Conservation (phyloP, 768 basidiomycete genomes). For the Dendrothele bispora region DNA sequence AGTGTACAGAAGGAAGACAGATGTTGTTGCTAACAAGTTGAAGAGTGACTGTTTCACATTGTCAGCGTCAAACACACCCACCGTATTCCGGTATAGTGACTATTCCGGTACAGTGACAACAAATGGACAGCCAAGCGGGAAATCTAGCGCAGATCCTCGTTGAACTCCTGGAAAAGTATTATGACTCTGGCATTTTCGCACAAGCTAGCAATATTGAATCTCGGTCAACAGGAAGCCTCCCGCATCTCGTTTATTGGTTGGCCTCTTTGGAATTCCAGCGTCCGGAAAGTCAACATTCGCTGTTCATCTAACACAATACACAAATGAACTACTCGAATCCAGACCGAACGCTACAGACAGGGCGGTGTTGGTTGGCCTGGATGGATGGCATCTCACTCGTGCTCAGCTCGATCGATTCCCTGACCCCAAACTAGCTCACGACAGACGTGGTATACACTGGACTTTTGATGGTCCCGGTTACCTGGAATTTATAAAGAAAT, state of each 20-base stretch:
- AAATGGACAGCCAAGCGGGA: constrained; percentile 41
- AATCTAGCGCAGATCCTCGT: constrained; percentile 39
- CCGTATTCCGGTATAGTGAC: background rate
- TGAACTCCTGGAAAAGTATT: constrained; percentile 38
- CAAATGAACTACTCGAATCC: constrained; percentile 44
- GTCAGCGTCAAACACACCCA: too few species aligned
- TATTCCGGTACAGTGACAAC: background rate
- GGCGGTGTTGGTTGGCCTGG: constrained; percentile 75
- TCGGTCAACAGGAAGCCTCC: background rate
- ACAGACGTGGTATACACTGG: constrained; percentile 84
- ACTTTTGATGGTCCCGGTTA: constrained; percentile 84
- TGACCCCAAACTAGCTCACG: constrained; percentile 76
- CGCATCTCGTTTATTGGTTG: constrained; percentile 58
- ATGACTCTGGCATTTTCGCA: constrained; percentile 11
- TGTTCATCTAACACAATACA: constrained; percentile 47
- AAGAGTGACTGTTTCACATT: too few species aligned
- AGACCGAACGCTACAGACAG: constrained; percentile 10
- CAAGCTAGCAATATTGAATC: background rate
- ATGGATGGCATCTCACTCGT: constrained; percentile 91
- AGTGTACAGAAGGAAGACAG: too few species aligned
- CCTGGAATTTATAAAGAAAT: constrained; percentile 58
- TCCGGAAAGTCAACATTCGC: constrained; percentile 86
- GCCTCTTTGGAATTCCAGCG: constrained; percentile 79
- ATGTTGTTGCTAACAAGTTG: too few species aligned
- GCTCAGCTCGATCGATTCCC: constrained; percentile 74